Evolutionary conservation across 495 filamentous ascomycete species (phyloP), one percentile per base, ranked within the genome.

Genomic region (Penicillium roqueforti): DNA sequence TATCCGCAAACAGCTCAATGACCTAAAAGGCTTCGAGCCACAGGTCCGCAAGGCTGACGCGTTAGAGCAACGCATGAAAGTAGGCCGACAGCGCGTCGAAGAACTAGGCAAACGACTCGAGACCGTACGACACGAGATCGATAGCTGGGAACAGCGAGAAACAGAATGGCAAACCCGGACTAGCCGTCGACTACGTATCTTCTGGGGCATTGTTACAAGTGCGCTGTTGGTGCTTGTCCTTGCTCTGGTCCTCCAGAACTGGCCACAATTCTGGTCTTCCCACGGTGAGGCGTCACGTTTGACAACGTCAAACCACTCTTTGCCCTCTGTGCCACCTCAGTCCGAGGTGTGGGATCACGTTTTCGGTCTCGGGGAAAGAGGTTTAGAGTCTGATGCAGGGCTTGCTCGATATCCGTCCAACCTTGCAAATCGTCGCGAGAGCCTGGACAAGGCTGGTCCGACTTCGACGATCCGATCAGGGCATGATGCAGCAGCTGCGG

Each of bases 111-210:
- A 74, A 53, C 76, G 89, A 51, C 80, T 95, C 6, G 83, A 86
- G 49, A 69, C 72, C 1, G 87, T 89, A 29, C 71, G 81, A 38
- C 62, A 74, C 44, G 77, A 82, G 50, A 85, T 92, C 38, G 84
- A 88, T 60, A 72, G 72, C 47, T 89, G 87, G 82, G 88, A 89
- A 67, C 78, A 77, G 45, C 78, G 80, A 29, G 89, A 93, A 59
- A 68, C 64, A 34, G 86, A 88, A 61, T 90, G 83, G 84, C 84
- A 89, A 72, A 83, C 83, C 53, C 80, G 75, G 51, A 84, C 84
- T 1, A 78, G 82, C 57, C 81, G 75, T 60, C 71, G 85, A 13
- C 69, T 88, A 23, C 83, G 78, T 46, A 76, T 81, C 23, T 68
- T 86, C 58, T 88, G 84, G 85, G 72, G 77, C 8, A 61, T 82